A percentile compares a stretch with the other conserved stretches of the same genome.
Evolutionary conservation across 176 grass and related monocot genomes (phyloP).

Genomic region (Poa annua): DNA sequence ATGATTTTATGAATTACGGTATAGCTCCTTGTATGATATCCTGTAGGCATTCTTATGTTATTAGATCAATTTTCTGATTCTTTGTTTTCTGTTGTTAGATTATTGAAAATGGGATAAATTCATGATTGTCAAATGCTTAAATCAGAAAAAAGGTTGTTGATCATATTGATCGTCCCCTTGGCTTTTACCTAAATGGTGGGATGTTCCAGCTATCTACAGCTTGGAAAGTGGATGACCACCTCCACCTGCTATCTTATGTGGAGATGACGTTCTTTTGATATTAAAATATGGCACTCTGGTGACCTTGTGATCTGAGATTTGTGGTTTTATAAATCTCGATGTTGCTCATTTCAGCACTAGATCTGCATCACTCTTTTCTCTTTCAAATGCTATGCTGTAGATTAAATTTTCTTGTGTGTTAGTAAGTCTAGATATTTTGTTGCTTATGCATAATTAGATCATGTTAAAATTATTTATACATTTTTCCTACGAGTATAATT

Average conservation of each 20-base stretch:
- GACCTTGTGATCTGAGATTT: constrained; percentile 26
- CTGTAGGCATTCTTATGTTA: constrained; percentile 21
- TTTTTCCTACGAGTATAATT: neutral
- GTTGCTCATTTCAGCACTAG: constrained; percentile 22
- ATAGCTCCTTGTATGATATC: neutral
- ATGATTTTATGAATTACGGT: constrained; percentile 1
- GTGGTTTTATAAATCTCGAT: constrained; percentile 18
- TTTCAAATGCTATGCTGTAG: neutral
- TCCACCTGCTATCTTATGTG: neutral
- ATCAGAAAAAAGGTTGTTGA: constrained; percentile 10
- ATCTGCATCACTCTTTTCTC: constrained; percentile 10
- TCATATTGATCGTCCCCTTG: constrained; percentile 14
- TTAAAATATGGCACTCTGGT: constrained; percentile 17
- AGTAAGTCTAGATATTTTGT: neutral
- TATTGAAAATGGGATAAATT: neutral
- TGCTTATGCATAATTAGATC: constrained; percentile 13
- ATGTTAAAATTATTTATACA: neutral
- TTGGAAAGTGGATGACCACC: constrained; percentile 8
- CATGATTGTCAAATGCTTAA: constrained; percentile 15
- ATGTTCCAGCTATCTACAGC: constrained; percentile 22
- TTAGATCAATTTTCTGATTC: constrained; percentile 5
- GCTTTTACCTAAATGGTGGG: constrained; percentile 15
- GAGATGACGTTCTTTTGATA: neutral
- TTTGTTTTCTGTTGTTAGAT: constrained; percentile 22
- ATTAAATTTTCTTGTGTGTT: neutral